phyloP scores from a whole-genome alignment of 148 eudicot genomes.

The Fagopyrum homotropicum region DNA sequence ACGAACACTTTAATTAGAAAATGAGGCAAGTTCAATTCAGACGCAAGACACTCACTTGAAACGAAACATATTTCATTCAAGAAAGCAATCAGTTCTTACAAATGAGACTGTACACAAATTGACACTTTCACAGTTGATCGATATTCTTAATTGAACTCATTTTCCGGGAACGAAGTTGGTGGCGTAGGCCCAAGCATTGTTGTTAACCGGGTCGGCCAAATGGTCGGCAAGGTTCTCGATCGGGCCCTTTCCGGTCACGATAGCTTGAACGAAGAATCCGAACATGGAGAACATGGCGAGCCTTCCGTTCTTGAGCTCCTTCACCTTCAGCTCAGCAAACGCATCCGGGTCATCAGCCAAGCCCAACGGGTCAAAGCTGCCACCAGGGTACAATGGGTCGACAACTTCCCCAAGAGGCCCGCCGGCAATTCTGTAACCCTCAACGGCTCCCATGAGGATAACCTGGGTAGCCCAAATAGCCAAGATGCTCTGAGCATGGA shows the following conservation, averaged over 20 bases:
- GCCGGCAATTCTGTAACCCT: neutral
- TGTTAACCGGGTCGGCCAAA: neutral
- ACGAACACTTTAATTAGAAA: too few relatives aligned
- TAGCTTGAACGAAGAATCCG: neutral
- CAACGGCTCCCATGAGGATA: neutral
- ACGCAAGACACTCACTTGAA: too few relatives aligned
- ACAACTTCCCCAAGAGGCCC: neutral
- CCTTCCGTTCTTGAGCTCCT: neutral
- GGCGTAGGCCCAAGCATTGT: too few relatives aligned
- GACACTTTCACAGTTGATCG: too few relatives aligned
- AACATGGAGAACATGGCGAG: constrained; percentile 2
- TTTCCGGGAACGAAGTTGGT: neutral
- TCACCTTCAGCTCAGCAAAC: neutral
- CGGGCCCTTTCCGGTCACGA: neutral
- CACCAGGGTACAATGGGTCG: neutral
- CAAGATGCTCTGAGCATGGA: neutral
- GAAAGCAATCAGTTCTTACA: too few relatives aligned
- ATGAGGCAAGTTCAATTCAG: too few relatives aligned
- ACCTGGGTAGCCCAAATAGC: neutral
- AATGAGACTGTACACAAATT: too few relatives aligned
- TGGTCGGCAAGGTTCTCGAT: neutral
- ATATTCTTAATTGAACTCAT: neutral
- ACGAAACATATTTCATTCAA: too few relatives aligned
- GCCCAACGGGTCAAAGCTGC: neutral
- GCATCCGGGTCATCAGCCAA: neutral